Evolutionary conservation across 768 basidiomycete species (phyloP), one percentile per base, ranked within the genome.

Genomic region (Suillus placidus): DNA sequence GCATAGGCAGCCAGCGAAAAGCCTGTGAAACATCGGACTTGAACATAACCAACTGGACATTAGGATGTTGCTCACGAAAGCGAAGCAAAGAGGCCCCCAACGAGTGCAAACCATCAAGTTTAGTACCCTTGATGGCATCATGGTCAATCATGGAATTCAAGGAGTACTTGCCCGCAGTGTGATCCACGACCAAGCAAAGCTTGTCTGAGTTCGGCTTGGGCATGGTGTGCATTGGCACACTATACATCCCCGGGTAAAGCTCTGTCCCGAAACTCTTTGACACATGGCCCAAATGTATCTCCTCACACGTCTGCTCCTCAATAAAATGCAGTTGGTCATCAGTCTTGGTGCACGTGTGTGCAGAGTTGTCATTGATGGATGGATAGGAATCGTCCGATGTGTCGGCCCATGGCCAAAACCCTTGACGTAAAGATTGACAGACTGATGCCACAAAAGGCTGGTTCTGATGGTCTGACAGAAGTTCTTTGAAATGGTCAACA

Each of bases 181-280:
- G 35, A 47, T 64, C 40, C 10, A 71, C 75, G 10, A 85, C 71
- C 0, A 85, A 72, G 0, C 77, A 67, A 3, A 80, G 66, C 34
- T 82, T 80, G 0, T 66, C 55, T 0, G 73, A 68, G 42, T 82
- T 82, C 0, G 81, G 82, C 61, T 84, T 84, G 0, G 80, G 81
- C 0, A 85, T 77, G 1, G 75, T 77, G 43, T 77, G 69, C 0
- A 83, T 69, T 0, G 81, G 84, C 55, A 77, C 74, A 34, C 68
- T 71, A 51, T 79, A 77, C 83, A 86, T 85, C 0, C 82, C 82
- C 0, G 80, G 82, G 0, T 67, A 47, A 0, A 75, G 61, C 0
- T 77, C 61, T 0, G 69, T 55, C 0, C 77, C 71, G 52, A 80
- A 79, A 5, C 69, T 43, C 0, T 55, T 16, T 2, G 77, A 78